Conservation (phyloP, 1,139 yeast genomes). For the Debaryomyces fabryi region DNA sequence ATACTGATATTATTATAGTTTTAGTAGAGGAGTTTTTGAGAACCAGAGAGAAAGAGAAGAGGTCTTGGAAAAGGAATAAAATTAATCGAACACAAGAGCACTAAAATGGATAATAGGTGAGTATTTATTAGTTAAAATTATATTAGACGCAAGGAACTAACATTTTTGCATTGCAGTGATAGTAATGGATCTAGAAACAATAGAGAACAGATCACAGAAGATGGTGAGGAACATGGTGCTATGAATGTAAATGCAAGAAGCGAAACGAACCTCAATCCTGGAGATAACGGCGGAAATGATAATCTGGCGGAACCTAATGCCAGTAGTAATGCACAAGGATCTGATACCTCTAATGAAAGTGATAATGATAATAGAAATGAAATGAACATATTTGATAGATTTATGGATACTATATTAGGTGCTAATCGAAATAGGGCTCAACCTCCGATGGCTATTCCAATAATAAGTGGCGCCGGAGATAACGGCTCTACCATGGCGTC, state of each 20-base stretch:
- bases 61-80: background rate
- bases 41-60: background rate
- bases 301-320: background rate
- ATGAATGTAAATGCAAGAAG: background rate
- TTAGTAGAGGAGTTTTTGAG: background rate
- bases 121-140: background rate
- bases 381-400: constrained; percentile 14
- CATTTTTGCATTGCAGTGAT: background rate
- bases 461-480: background rate
- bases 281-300: background rate
- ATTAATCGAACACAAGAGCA: background rate
- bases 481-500: constrained; percentile 3
- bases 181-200: background rate
- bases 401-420: constrained; percentile 17
- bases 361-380: constrained; percentile 8
- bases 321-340: background rate
- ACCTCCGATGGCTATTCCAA: constrained; percentile 4
- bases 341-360: constrained; percentile 4
- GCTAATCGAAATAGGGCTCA: constrained; percentile 4
- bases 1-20: background rate
- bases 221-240: background rate
- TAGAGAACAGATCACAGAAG: background rate
- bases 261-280: background rate
- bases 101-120: constrained; percentile 1
- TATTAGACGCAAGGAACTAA: background rate